phyloP scores from a whole-genome alignment of 1,139 yeast genomes.

The Taphrina wiesneri region DNA sequence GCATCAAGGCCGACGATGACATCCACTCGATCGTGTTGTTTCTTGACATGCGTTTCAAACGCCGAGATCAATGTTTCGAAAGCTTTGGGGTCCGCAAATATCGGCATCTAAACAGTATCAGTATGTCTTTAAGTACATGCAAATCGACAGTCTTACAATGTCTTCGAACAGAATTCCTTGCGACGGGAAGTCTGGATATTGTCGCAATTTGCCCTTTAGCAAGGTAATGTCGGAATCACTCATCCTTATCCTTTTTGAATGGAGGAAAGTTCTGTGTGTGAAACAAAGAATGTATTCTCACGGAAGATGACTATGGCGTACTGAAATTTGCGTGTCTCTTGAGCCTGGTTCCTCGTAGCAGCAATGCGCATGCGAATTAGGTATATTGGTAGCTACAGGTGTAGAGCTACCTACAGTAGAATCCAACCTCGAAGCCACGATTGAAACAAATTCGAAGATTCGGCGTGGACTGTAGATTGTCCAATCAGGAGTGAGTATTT shows the following conservation, averaged over 20 bases:
- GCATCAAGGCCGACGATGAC: slow-evolving; percentile 93
- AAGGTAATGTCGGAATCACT: slow-evolving; percentile 18
- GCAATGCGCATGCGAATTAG: no score
- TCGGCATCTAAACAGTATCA: slow-evolving; percentile 55
- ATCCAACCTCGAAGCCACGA: no score
- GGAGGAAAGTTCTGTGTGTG: no score
- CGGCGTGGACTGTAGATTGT: neutral
- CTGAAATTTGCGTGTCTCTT: neutral
- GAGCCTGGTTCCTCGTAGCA: no score
- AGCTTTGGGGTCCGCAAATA: slow-evolving; percentile 75
- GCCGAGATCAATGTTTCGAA: slow-evolving; percentile 81
- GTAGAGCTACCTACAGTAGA: no score
- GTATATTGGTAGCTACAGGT: no score
- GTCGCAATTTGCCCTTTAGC: slow-evolving; percentile 29
- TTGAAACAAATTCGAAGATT: neutral
- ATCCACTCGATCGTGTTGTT: slow-evolving; percentile 60
- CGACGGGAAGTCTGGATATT: slow-evolving; percentile 85
- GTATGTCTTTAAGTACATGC: neutral
- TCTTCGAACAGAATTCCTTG: slow-evolving; percentile 95
- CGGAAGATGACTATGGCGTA: neutral
- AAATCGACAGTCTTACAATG: slow-evolving; percentile 48
- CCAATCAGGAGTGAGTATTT: neutral
- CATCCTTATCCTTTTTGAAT: no score
- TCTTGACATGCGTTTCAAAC: slow-evolving; percentile 57
- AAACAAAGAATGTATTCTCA: neutral